Evolutionary conservation across 495 filamentous ascomycete genomes (phyloP).

Genomic region (Rostrohypoxylon terebratum): DNA sequence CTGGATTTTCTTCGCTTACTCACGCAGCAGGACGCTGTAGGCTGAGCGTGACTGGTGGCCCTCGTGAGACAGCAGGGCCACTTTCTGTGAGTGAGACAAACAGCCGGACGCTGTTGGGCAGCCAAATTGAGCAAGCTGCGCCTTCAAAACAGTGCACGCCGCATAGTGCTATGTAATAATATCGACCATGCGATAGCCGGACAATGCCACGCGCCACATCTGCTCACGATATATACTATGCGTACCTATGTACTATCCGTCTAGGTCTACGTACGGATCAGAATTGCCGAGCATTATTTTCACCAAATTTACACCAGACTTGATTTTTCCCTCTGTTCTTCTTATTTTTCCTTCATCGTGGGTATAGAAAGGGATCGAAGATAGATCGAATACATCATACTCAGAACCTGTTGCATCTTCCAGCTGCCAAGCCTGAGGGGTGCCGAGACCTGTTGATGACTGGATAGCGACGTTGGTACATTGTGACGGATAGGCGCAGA

Average conservation of each 20-base stretch:
- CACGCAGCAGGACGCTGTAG: constrained; percentile 44
- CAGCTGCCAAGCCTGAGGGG: constrained; percentile 34
- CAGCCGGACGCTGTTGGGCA: constrained; percentile 38
- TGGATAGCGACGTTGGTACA: constrained; percentile 35
- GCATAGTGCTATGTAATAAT: constrained; percentile 21
- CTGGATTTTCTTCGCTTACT: constrained; percentile 26
- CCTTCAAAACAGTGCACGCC: constrained; percentile 4
- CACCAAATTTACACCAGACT: constrained; percentile 25
- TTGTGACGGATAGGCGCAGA: constrained; percentile 37
- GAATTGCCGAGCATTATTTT: constrained; percentile 34
- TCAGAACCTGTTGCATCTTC: constrained; percentile 27
- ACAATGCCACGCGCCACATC: constrained; percentile 40
- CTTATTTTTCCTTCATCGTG: constrained; percentile 2
- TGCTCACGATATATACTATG: constrained; percentile 34
- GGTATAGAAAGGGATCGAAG: constrained; percentile 10
- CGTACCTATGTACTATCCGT: background rate
- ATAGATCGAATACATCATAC: constrained; percentile 44
- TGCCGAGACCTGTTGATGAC: constrained; percentile 10
- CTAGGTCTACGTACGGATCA: constrained; percentile 20
- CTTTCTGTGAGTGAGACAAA: constrained; percentile 34
- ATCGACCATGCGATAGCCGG: constrained; percentile 35
- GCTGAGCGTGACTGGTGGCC: constrained; percentile 44
- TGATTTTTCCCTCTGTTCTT: constrained; percentile 10
- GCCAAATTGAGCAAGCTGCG: constrained; percentile 33
- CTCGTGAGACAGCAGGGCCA: constrained; percentile 42